These are phyloP conservation scores for Mortierella sp. DNA, from an alignment of 371 early-diverging fungal species.

Conservation along the genomic window DNA sequence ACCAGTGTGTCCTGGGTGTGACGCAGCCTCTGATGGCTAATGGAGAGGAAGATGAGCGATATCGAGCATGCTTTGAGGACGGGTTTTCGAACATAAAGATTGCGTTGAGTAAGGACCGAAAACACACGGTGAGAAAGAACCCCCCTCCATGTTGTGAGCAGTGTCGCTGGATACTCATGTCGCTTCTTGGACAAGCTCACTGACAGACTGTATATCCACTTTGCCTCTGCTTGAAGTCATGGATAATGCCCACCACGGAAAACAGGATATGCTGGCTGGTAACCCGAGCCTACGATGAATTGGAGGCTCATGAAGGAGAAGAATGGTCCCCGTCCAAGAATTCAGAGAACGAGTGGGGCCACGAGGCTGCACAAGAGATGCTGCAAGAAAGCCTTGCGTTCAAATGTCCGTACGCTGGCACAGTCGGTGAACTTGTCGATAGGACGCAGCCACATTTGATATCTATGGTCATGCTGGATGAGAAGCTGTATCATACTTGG, in stretches of 20 bases:
- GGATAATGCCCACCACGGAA: not conserved
- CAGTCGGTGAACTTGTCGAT: constrained; percentile 4
- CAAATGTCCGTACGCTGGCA: not conserved
- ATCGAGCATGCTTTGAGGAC: not conserved
- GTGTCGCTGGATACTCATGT: too few species aligned
- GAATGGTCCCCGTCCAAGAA: not conserved
- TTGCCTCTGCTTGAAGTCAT: not conserved
- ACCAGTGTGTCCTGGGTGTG: not conserved
- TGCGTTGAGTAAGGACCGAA: not conserved
- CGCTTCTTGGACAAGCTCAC: too few species aligned
- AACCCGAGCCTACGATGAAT: not conserved
- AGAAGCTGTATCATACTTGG: constrained; percentile 4
- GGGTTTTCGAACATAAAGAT: constrained; percentile 1
- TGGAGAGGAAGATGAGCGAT: not conserved
- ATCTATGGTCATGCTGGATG: constrained; percentile 18
- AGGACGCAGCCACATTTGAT: not conserved
- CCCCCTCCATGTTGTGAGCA: too few species aligned
- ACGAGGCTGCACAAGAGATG: constrained; percentile 8
- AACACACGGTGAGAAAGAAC: not conserved
- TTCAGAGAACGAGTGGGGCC: constrained; percentile 6
- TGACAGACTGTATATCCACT: too few species aligned
- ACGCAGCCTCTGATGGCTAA: not conserved
- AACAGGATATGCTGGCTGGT: constrained; percentile 13
- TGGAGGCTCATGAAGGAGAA: not conserved
- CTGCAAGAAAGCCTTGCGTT: not conserved